These are phyloP conservation scores for Daldinia eschscholtzii DNA, from an alignment of 2,329 filamentous ascomycete species.

Conservation along the genomic window DNA sequence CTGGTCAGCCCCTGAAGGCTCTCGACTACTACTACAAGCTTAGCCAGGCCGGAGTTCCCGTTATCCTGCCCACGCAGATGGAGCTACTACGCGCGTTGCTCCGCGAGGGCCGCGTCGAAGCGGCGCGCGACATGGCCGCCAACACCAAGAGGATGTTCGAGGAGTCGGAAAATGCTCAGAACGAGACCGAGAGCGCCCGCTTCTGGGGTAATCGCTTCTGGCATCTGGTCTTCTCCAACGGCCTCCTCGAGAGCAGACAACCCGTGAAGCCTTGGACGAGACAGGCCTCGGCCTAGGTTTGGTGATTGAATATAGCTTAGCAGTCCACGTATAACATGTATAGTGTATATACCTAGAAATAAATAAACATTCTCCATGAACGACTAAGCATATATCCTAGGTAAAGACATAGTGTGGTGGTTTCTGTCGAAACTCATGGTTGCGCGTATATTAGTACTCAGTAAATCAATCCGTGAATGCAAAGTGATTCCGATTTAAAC, in stretches of 20 bases:
- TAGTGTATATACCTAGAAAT: not conserved
- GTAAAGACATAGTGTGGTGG: not conserved
- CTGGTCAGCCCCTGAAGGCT: conserved; percentile 64
- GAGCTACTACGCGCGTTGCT: conserved; percentile 56
- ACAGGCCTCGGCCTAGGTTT: conserved; percentile 46
- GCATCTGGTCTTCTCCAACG: conserved; percentile 34
- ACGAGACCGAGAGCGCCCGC: conserved; percentile 16
- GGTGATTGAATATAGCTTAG: not conserved
- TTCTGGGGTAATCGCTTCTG: conserved; percentile 51
- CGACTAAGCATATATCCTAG: not conserved
- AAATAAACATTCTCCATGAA: conserved; percentile 1
- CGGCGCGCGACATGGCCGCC: conserved; percentile 46
- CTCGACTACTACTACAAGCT: conserved; percentile 64
- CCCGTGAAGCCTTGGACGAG: conserved; percentile 32
- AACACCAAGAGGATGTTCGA: conserved; percentile 43
- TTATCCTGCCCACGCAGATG: conserved; percentile 59
- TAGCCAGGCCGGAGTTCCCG: conserved; percentile 55
- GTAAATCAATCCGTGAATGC: not conserved
- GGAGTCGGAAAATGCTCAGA: conserved; percentile 18
- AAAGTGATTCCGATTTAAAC: conserved; percentile 4
- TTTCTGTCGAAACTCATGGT: conserved; percentile 11
- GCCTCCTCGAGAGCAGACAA: conserved; percentile 20
- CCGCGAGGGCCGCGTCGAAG: conserved; percentile 37
- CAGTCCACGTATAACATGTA: not conserved
- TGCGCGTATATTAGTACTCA: not conserved